A percentile compares a stretch with the other conserved stretches of the same genome.
Conservation (phyloP, 169 alveolate genomes). For the Cyclospora cayetanensis region DNA sequence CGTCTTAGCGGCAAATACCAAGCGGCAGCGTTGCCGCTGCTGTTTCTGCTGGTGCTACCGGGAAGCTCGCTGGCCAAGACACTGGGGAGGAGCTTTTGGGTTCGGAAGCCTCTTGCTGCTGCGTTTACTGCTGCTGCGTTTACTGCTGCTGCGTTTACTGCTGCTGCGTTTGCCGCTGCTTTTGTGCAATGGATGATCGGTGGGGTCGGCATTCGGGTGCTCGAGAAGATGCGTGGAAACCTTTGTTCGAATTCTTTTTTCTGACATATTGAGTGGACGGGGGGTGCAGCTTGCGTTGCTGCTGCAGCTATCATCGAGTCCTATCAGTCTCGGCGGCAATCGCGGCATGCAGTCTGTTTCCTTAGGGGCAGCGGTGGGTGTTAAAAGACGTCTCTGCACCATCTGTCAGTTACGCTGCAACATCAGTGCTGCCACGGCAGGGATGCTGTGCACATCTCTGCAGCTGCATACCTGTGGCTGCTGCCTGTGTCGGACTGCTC, state of each 20-base stretch:
- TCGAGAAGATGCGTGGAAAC: no score
- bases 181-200: no score
- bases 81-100: not conserved
- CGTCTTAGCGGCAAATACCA: no score
- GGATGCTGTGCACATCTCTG: not conserved
- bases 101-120: not conserved
- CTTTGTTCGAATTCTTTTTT: no score
- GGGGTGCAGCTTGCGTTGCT: no score
- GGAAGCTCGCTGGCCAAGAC: not conserved
- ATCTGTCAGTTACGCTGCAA: no score
- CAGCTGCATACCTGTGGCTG: not conserved
- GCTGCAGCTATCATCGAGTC: not conserved
- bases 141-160: not conserved
- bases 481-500: no score
- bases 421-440: not conserved
- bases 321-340: not conserved
- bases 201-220: no score
- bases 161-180: not conserved
- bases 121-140: not conserved
- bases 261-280: no score
- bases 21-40: slow-evolving; percentile 3
- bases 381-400: no score
- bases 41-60: not conserved
- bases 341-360: not conserved
- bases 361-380: not conserved